Evolutionary conservation across 2,329 filamentous ascomycete species (phyloP).

Genomic region (Aspergillus texensis): DNA sequence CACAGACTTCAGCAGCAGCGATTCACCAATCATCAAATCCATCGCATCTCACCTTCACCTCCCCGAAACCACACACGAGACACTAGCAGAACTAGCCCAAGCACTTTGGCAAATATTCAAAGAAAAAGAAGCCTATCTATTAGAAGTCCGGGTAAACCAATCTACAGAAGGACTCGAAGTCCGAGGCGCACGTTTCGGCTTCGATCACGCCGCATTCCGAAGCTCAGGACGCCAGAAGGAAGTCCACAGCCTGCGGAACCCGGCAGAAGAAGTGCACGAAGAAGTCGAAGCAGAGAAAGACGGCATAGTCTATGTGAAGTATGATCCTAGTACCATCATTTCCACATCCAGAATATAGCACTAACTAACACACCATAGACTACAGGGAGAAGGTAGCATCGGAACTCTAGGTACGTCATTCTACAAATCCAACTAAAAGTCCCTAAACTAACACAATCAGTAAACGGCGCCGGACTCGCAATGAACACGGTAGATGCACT

Average conservation of each 20-base stretch:
- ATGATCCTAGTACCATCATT: constrained; percentile 25
- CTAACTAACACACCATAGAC: constrained; percentile 27
- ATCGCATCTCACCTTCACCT: constrained; percentile 57
- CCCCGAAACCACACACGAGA: constrained; percentile 46
- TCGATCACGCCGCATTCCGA: constrained; percentile 71
- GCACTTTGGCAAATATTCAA: constrained; percentile 62
- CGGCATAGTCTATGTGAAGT: constrained; percentile 78
- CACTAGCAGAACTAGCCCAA: constrained; percentile 54
- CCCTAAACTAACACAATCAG: constrained; percentile 36
- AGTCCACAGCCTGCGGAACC: constrained; percentile 61
- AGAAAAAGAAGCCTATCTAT: constrained; percentile 66
- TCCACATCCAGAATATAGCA: too few species aligned
- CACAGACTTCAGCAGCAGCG: constrained; percentile 47
- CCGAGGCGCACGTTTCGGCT: constrained; percentile 60
- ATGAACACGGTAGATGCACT: constrained; percentile 91
- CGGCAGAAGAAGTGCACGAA: constrained; percentile 53
- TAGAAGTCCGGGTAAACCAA: constrained; percentile 56
- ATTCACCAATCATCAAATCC: constrained; percentile 43
- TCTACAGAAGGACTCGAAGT: constrained; percentile 52
- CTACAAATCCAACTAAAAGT: not conserved
- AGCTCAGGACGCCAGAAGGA: constrained; percentile 64
- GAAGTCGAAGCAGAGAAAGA: constrained; percentile 67
- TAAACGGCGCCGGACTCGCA: constrained; percentile 86
- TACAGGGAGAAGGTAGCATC: constrained; percentile 62
- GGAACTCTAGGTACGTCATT: constrained; percentile 66